Conservation (phyloP, 129 eudicot species). For the Cynara cardunculus region DNA sequence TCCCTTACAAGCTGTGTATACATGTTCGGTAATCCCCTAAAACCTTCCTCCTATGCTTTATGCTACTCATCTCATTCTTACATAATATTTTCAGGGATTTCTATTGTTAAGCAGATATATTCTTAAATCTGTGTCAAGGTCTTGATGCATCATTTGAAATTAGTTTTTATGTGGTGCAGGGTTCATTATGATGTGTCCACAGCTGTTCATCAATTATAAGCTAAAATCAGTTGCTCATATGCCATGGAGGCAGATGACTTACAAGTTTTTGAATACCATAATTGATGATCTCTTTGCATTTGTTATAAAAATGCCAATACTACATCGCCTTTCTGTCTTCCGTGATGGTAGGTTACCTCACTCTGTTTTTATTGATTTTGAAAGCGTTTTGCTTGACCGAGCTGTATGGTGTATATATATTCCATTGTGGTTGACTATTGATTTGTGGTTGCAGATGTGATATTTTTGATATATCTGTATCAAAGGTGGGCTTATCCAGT, state of each 20-base stretch:
- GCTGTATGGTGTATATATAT: neutral
- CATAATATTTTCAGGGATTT: too few species aligned
- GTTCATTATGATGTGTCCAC: constrained; percentile 98
- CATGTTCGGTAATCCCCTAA: constrained; percentile 76
- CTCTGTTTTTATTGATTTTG: neutral
- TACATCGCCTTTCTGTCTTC: constrained; percentile 97
- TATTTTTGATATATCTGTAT: constrained; percentile 80
- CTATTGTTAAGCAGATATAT: too few species aligned
- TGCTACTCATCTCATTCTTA: neutral
- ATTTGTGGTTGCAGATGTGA: constrained; percentile 57
- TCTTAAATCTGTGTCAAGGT: neutral
- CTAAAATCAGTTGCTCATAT: constrained; percentile 92
- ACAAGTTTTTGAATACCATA: constrained; percentile 88
- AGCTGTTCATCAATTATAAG: constrained; percentile 90
- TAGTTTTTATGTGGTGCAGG: constrained; percentile 44
- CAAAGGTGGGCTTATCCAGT: constrained; percentile 96
- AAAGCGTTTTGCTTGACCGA: neutral
- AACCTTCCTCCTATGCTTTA: neutral
- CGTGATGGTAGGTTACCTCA: constrained; percentile 76
- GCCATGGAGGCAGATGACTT: constrained; percentile 99
- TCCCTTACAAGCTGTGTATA: constrained; percentile 96
- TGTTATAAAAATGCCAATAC: constrained; percentile 92
- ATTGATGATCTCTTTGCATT: constrained; percentile 97
- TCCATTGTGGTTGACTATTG: neutral
- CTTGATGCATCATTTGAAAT: neutral